These are phyloP conservation scores for Neonectria neomacrospora DNA, from an alignment of 2,329 filamentous ascomycete genomes.

Conservation along the genomic window DNA sequence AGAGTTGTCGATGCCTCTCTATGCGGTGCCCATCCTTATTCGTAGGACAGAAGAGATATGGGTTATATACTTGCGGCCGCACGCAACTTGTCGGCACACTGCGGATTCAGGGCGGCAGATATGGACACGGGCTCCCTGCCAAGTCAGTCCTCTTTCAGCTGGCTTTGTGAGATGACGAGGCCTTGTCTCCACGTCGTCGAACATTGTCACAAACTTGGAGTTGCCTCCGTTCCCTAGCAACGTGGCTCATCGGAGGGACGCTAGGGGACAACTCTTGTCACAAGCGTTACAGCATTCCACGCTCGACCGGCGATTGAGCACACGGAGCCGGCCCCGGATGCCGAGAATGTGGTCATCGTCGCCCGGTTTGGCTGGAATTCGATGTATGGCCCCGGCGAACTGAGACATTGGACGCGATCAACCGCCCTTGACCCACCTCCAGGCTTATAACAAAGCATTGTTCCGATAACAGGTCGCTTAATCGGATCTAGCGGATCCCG, in stretches of 20 bases:
- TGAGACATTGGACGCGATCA: slow-evolving; percentile 30
- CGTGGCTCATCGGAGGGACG: slow-evolving; percentile 24
- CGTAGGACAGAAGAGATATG: slow-evolving; percentile 6
- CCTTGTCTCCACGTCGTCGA: slow-evolving; percentile 24
- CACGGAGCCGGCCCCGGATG: slow-evolving; percentile 38
- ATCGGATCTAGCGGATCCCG: not conserved
- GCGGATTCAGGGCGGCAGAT: slow-evolving; percentile 11
- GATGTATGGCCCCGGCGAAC: slow-evolving; percentile 25
- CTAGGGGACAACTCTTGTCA: slow-evolving; percentile 25
- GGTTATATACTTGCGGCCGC: slow-evolving; percentile 22
- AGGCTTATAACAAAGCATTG: not conserved
- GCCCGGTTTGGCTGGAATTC: slow-evolving; percentile 38
- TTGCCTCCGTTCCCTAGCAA: slow-evolving; percentile 39
- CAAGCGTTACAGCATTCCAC: slow-evolving; percentile 40
- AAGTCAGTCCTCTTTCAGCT: slow-evolving; percentile 17
- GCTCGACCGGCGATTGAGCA: slow-evolving; percentile 23
- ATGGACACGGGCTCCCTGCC: slow-evolving; percentile 11
- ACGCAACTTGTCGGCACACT: not conserved
- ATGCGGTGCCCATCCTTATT: not conserved
- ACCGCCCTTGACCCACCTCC: slow-evolving; percentile 21
- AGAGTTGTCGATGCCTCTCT: slow-evolving; percentile 18
- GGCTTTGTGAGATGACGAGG: slow-evolving; percentile 17
- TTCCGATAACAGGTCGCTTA: not conserved
- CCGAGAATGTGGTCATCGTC: slow-evolving; percentile 41
- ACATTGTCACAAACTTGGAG: slow-evolving; percentile 28